Conservation (phyloP, 208 protist species). For the Acanthamoeba lenticulata region DNA sequence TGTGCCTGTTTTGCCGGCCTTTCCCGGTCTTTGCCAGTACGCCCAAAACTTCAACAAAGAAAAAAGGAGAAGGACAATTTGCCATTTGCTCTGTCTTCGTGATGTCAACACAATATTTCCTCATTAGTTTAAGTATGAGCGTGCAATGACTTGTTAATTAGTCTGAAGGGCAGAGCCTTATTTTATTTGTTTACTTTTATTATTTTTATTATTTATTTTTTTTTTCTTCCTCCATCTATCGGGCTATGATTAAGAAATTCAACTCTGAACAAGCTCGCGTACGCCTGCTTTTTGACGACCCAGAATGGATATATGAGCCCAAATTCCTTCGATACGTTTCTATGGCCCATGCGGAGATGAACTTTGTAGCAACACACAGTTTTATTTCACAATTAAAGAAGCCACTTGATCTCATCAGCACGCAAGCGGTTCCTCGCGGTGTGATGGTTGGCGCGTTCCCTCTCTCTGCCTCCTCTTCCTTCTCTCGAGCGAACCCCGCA, state of each 20-base stretch:
- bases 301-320: slow-evolving; percentile 38
- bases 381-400: background rate
- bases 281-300: background rate
- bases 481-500: background rate
- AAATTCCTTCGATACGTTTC: background rate
- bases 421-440: too few relatives aligned
- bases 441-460: too few relatives aligned
- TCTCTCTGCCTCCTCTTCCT: background rate
- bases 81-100: background rate
- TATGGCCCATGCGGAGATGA: too few relatives aligned
- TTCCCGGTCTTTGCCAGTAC: too few relatives aligned
- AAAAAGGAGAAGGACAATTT: background rate
- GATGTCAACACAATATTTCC: background rate
- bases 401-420: too few relatives aligned
- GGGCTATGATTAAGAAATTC: slow-evolving; percentile 1
- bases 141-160: background rate
- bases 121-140: background rate
- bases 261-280: too few relatives aligned
- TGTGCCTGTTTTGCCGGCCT: background rate
- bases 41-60: background rate
- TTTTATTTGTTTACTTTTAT: background rate
- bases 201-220: background rate
- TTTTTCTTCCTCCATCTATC: background rate
- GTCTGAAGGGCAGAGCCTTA: background rate
- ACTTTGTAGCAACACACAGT: too few relatives aligned